These are phyloP conservation scores for Gracilaria domingensis DNA, from an alignment of 23 red algal genomes.

Conservation along the genomic window DNA sequence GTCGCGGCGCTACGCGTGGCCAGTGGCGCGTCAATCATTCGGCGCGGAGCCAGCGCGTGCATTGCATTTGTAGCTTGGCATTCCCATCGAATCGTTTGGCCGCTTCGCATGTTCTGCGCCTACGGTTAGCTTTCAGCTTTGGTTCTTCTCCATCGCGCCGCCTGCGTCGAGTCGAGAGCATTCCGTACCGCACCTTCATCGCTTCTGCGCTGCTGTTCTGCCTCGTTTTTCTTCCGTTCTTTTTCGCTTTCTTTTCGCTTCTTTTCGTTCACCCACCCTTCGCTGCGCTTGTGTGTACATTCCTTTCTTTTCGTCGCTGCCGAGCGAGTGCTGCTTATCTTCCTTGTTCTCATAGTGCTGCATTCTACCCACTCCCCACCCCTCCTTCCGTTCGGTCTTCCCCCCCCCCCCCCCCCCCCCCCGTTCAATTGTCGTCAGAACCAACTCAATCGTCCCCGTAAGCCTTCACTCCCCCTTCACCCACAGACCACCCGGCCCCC, in stretches of 20 bases:
- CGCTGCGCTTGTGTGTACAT: not conserved
- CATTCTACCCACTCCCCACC: not conserved
- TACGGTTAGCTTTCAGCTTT: too few relatives aligned
- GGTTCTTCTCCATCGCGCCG: not conserved
- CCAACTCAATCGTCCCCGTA: not conserved
- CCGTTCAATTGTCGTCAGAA: not conserved
- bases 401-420: not conserved
- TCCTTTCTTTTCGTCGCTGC: not conserved
- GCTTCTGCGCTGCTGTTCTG: not conserved
- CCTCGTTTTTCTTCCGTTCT: not conserved
- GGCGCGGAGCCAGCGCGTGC: not conserved
- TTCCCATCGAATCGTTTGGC: not conserved
- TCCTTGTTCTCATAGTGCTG: not conserved
- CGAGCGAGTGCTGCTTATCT: not conserved
- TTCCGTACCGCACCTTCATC: not conserved
- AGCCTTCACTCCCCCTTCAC: not conserved
- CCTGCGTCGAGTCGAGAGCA: not conserved
- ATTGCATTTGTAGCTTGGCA: slow-evolving; percentile 1
- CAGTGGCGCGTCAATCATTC: slow-evolving; percentile 6
- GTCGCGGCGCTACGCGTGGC: slow-evolving; percentile 10
- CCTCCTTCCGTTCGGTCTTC: not conserved
- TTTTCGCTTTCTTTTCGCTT: not conserved
- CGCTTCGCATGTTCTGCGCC: not conserved
- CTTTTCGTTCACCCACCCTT: not conserved
- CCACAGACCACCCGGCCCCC: not conserved